Evolutionary conservation across 2,329 filamentous ascomycete genomes (phyloP), one percentile per base, ranked within the genome.

Genomic region (Rugonectria rugulosa): DNA sequence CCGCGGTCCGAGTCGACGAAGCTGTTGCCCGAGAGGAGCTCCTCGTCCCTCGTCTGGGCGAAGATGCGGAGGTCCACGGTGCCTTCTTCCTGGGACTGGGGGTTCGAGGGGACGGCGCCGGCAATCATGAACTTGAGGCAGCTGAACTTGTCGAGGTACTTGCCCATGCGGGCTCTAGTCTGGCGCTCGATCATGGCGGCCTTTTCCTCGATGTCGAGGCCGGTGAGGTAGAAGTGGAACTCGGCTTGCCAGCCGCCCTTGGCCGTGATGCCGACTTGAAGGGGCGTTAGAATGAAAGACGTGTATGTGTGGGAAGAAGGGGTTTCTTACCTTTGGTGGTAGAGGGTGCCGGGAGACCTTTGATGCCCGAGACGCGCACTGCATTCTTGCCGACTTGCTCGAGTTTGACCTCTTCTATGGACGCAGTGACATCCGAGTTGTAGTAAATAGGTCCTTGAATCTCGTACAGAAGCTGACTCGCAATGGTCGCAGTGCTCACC

Each of bases 61-160:
- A 80, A 72, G 61, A 77, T 69, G 47, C 77, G 63, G 60, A 80
- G 73, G 53, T 79, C 76, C 2, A 80, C 78, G 2, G 79, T 82
- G 3, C 77, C 78, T 3, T 71, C 71, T 17, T 75, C 74, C 38
- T 81, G 77, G 20, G 70, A 73, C 6, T 60, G 60, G 0, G 76
- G 74, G 44, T 79, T 66, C 2, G 70, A 64, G 1, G 72, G 69
- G 61, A 72, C 19, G 65, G 70, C 20, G 75, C 79, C 54, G 73
- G 77, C 55, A 47, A 53, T 41, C 52, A 61, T 54, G 69, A 73
- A 57, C 63, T 66, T 53, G 64, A 63, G 47, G 75, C 73, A 40
- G 69, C 70, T 50, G 70, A 62, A 47, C 68, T 74, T 69, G n/a
- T 68, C 65, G 58, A 79, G 66, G 9, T 72, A 67, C 6, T 60